Base-by-base conservation (phyloP, 1,139 yeast species). In the Kurtzmaniella natalensis region DNA sequence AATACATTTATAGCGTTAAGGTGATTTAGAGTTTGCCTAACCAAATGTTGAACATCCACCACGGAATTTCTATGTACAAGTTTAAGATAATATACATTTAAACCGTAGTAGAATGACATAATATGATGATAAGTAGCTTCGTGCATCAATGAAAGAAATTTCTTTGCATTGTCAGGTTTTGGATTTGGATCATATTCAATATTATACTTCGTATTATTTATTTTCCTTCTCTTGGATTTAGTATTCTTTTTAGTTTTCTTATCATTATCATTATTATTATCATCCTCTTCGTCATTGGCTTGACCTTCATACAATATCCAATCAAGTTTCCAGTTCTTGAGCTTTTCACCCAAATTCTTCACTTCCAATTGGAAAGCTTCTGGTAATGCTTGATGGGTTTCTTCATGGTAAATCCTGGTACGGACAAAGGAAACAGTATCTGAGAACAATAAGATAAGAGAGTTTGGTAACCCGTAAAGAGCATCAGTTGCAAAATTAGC, bases 111-210 rank as follows among this genome's bases (percentile, higher is more conserved):
- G 49, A 87, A 86, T 10, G 95, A 83, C 69, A 79, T 69, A 14
- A 83, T 80, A 53, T 87, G 95, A 51, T 85, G 92, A 50, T 76
- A 81, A n/a, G 88, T 73, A 1, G 85, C 89, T 48, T 82, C 84
- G 40, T 81, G 81, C 62, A 76, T 59, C 34, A 81, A 59, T 32
- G 76, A 65, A 47, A 74, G 54, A 43, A 74, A 75, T 31, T 51
- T 50, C 40, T 54, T 57, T n/a, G 35, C 30, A 2, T 21, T 14
- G 22, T 18, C 18, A 3, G 24, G 31, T 4, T 7, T 18, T 7
- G 7, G 6, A n/a, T 7, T n/a, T 20, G 23, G n/a, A n/a, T 20
- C 10, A 20, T 20, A 20, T 20, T 36, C 33, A 7, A n/a, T 20
- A 9, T 22, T 35, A 4, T 24, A 18, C 24, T 36, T 38, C n/a